A percentile compares a stretch with the other conserved stretches of the same genome.
Conservation (phyloP, 225 moss, liverwort and hornwort genomes). For the Sphagnum contortum region DNA sequence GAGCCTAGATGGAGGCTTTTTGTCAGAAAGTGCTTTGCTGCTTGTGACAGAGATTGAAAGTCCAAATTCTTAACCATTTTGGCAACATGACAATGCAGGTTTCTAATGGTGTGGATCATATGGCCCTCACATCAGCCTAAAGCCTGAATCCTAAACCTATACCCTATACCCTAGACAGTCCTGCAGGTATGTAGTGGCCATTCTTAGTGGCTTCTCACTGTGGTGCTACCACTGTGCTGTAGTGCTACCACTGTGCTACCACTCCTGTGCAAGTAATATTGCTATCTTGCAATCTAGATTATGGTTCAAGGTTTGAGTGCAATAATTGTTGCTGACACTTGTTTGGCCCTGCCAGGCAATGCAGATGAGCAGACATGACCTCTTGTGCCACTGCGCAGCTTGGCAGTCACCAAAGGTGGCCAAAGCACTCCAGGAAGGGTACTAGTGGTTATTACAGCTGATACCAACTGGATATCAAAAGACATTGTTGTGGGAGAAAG, state of each 20-base stretch:
- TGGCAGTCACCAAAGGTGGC: background rate
- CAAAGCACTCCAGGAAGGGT: background rate
- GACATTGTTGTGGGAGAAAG: too few relatives aligned
- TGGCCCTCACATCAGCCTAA: constrained; percentile 16
- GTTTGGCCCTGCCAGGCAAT: constrained; percentile 46
- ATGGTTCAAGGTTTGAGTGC: too few relatives aligned
- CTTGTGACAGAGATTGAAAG: too few relatives aligned
- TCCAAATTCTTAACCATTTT: too few relatives aligned
- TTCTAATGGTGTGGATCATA: constrained; percentile 34
- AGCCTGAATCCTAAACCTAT: too few relatives aligned
- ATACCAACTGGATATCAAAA: too few relatives aligned
- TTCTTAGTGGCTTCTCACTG: background rate
- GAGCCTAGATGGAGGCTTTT: too few relatives aligned
- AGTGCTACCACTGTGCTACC: too few relatives aligned
- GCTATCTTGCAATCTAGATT: too few relatives aligned
- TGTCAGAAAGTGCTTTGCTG: too few relatives aligned
- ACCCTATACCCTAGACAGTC: constrained; percentile 23
- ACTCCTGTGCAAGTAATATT: background rate
- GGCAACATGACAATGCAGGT: constrained; percentile 16
- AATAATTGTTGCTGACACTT: background rate
- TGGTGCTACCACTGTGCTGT: background rate
- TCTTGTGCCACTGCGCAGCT: constrained; percentile 59
- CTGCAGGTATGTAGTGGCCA: constrained; percentile 24
- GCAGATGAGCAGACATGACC: constrained; percentile 88
- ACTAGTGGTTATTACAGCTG: too few relatives aligned